Percentiles rank a stretch among this genome's conserved stretches.
Evolutionary conservation across 176 grass and related monocot genomes (phyloP).

Genomic region (Paspalum vaginatum): DNA sequence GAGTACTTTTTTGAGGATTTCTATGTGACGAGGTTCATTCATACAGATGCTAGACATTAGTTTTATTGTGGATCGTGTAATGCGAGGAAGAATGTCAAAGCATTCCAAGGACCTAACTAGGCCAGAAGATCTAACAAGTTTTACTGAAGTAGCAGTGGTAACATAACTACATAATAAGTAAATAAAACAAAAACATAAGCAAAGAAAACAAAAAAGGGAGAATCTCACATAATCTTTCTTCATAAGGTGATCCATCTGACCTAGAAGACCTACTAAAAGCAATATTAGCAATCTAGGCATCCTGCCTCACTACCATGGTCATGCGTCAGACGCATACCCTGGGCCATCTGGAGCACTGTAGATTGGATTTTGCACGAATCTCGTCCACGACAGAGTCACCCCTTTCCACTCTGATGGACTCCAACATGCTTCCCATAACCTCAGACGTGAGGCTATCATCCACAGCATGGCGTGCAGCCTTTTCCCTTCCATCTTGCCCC

Average conservation of each 20-base stretch:
- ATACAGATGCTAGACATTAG: background rate
- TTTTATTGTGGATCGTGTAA: background rate
- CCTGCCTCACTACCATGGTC: background rate
- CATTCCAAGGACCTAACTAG: background rate
- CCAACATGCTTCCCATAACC: constrained; percentile 59
- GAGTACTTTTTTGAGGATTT: background rate
- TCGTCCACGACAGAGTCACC: constrained; percentile 60
- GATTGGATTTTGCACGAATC: constrained; percentile 52
- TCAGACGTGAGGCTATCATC: constrained; percentile 59
- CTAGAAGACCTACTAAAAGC: constrained; percentile 16
- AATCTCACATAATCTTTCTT: constrained; percentile 5
- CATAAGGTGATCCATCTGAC: constrained; percentile 18
- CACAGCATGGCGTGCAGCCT: constrained; percentile 20
- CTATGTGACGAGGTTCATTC: background rate
- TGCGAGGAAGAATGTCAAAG: background rate
- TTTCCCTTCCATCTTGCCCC: constrained; percentile 44
- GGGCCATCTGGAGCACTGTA: constrained; percentile 32
- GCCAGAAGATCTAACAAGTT: background rate
- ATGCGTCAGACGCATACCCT: constrained; percentile 37
- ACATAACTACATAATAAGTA: no score
- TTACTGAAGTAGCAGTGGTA: background rate
- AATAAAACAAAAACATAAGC: no score
- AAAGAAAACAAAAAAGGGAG: constrained; percentile 9
- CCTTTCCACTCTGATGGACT: constrained; percentile 56
- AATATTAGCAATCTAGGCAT: background rate